Percentiles rank a stretch among this genome's conserved stretches.
Evolutionary conservation across 192 early-diverging fungal genomes (phyloP).

Genomic region (Helicostylum pulchrum): DNA sequence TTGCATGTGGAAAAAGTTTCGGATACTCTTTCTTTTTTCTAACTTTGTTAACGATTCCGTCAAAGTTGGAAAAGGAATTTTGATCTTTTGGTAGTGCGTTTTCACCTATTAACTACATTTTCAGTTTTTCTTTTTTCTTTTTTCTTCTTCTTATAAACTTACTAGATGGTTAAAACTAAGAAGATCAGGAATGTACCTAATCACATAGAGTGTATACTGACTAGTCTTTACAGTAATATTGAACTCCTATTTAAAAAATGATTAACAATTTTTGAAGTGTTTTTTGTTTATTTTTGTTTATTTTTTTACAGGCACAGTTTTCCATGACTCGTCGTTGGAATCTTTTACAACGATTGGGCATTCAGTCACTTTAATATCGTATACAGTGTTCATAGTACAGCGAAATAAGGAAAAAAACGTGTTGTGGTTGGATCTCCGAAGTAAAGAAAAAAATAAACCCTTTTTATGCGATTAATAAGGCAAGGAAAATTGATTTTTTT

Average conservation of each 20-base stretch:
- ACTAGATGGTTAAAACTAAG: constrained; percentile 51
- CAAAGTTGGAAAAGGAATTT: constrained; percentile 41
- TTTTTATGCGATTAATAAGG: not conserved
- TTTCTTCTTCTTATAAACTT: too few relatives aligned
- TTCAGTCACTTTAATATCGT: constrained; percentile 16
- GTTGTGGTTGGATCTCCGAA: constrained; percentile 11
- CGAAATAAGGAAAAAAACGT: constrained; percentile 2
- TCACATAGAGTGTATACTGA: constrained; percentile 32
- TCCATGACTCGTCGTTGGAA: constrained; percentile 9
- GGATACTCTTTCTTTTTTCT: constrained; percentile 39
- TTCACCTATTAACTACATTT: constrained; percentile 8
- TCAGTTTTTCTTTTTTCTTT: too few relatives aligned
- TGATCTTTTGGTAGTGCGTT: constrained; percentile 32
- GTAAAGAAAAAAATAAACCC: not conserved
- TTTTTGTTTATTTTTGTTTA: too few relatives aligned
- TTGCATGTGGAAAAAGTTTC: constrained; percentile 16
- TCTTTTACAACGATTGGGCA: constrained; percentile 12
- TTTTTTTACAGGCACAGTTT: constrained; percentile 15
- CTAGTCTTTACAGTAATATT: constrained; percentile 38
- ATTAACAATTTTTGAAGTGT: not conserved
- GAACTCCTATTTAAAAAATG: constrained; percentile 35
- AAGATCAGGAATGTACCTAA: constrained; percentile 50
- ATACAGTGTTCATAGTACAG: constrained; percentile 2
- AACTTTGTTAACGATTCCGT: constrained; percentile 25
- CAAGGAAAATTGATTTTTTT: not conserved